Conservation (phyloP, 371 early-diverging fungal genomes). For the Zopfochytrium polystomum region DNA sequence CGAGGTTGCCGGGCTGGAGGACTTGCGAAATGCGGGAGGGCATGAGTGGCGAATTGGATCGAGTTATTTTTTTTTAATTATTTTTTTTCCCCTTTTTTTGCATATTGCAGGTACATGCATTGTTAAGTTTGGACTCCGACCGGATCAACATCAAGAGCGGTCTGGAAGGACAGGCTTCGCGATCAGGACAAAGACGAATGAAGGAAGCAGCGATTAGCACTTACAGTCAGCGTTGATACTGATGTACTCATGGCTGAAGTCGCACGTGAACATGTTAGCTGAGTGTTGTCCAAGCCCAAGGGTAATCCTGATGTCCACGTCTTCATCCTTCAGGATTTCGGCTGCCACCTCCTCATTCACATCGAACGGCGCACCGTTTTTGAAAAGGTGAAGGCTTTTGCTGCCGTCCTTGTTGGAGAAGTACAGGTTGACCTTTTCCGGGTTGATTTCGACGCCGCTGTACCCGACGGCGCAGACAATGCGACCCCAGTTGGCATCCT, state of each 20-base stretch:
- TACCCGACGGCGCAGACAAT: constrained; percentile 82
- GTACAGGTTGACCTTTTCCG: constrained; percentile 70
- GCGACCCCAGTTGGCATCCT: constrained; percentile 97
- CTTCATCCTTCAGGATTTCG: constrained; percentile 79
- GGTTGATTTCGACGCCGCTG: constrained; percentile 67
- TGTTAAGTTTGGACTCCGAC: too few species aligned
- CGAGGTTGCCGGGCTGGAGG: too few species aligned
- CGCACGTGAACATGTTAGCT: constrained; percentile 90
- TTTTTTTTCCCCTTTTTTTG: too few species aligned
- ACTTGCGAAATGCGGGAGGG: too few species aligned
- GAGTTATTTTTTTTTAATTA: too few species aligned
- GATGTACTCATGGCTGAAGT: constrained; percentile 90
- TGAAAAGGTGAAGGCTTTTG: constrained; percentile 65
- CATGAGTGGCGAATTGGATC: too few species aligned
- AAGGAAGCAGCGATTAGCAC: too few species aligned
- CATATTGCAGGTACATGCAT: too few species aligned
- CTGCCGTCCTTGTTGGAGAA: constrained; percentile 65
- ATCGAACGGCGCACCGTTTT: constrained; percentile 74
- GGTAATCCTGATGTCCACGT: constrained; percentile 74
- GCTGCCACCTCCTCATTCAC: constrained; percentile 65
- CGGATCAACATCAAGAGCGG: too few species aligned
- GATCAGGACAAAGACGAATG: too few species aligned
- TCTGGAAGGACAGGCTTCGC: too few species aligned
- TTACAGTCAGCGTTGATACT: constrained; percentile 75
- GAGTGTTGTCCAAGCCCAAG: constrained; percentile 71